Percentiles rank a stretch among this genome's conserved stretches.
These are phyloP conservation scores for Penicillium janthinellum DNA, from an alignment of 2,329 filamentous ascomycete species.

Conservation along the genomic window DNA sequence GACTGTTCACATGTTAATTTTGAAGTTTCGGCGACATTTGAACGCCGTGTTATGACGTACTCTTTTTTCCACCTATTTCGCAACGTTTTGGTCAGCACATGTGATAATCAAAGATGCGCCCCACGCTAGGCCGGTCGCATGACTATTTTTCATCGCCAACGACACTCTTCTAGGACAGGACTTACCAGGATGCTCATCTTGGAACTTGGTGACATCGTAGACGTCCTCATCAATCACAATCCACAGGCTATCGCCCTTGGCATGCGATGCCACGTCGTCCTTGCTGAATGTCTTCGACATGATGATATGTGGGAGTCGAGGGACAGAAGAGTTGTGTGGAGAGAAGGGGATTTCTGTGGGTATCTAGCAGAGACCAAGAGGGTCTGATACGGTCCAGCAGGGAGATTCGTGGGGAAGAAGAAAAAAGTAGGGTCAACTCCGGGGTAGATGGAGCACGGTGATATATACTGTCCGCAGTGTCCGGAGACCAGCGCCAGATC, in stretches of 20 bases:
- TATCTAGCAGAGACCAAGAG: not conserved
- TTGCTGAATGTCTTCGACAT: constrained; percentile 90
- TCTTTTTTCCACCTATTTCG: constrained; percentile 67
- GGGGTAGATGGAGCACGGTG: constrained; percentile 26
- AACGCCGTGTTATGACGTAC: constrained; percentile 44
- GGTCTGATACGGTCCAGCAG: constrained; percentile 10
- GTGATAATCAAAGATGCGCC: constrained; percentile 8
- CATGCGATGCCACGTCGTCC: constrained; percentile 87
- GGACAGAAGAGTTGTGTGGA: constrained; percentile 11
- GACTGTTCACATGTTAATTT: constrained; percentile 48
- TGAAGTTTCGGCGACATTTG: not conserved
- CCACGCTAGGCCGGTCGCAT: not conserved
- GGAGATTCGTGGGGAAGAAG: constrained; percentile 12
- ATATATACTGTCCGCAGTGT: constrained; percentile 22
- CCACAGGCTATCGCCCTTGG: constrained; percentile 82
- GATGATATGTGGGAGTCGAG: constrained; percentile 29
- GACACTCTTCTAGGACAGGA: not conserved
- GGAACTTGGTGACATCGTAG: constrained; percentile 89
- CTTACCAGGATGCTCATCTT: constrained; percentile 72
- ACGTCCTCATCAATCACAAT: constrained; percentile 94
- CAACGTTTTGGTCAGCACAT: constrained; percentile 21
- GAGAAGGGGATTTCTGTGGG: not conserved
- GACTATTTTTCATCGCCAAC: not conserved
- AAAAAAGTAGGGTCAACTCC: constrained; percentile 18
- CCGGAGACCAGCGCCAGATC: constrained; percentile 13